Evolutionary conservation across 768 basidiomycete genomes (phyloP), one percentile per base, ranked within the genome.

Genomic region (Mycena chlorophos): DNA sequence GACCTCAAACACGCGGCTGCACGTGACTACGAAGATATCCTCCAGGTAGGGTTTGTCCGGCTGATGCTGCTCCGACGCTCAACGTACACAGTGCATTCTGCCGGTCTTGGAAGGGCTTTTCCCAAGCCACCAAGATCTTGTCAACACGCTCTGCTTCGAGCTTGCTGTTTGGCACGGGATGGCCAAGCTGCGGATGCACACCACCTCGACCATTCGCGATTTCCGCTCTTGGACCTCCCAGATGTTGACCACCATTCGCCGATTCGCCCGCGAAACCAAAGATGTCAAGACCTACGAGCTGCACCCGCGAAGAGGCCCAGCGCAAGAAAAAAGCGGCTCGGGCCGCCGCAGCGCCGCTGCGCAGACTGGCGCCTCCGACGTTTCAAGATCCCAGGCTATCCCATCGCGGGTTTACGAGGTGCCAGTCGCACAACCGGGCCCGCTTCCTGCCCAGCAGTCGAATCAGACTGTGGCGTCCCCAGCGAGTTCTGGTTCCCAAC

Each of bases 11-110:
- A 69, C 2, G 46, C 60, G 1, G 58, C 63, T 3, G 72, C 65
- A 4, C 49, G 63, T 0, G 66, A 74, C 43, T 73, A 66, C 23
- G 67, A 72, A 45, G 70, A 74, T 16, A 51, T 71, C 5, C 56
- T 72, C 0, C 72, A 74, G 62, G 73, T 63, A 43, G 22, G 47
- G 20, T 10, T 17, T 23, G 10, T 19, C 8, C 20, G 8, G 8
- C 16, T 23, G 10, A 10, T 8, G 20, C 22, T 23, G 14, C 10
- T 6, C 20, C 19, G 8, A 43, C 20, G 6, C 8, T 43, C 8
- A 34, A 34, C 40, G 8, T n/a, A n/a, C n/a, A n/a, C 20, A 47
- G 46, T 47, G 47, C 40, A 8, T 19, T 16, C 62, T 72, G 2
- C 73, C 71, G 0, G 65, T 55, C 0, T 68, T 69, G 6, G 63